Percentiles rank a stretch among this genome's conserved stretches.
Conservation (phyloP, 768 basidiomycete species). For the Cyclocybe aegerita region DNA sequence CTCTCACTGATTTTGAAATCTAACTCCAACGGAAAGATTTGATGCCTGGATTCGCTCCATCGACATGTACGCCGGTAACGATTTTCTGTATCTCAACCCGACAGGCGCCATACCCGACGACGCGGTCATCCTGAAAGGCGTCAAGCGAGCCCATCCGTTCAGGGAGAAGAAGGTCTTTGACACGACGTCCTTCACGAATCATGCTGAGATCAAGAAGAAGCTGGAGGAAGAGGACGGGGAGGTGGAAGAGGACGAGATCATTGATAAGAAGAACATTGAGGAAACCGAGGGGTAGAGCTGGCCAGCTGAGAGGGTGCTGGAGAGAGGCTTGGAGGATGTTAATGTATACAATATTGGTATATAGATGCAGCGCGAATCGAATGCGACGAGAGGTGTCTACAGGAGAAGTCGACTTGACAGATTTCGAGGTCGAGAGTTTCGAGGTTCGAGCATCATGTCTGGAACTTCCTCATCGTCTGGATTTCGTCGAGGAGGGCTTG, state of each 20-base stretch:
- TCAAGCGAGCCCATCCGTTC: slow-evolving; percentile 60
- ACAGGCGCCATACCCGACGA: slow-evolving; percentile 73
- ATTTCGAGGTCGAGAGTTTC: background rate
- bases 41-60: slow-evolving; percentile 81
- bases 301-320: background rate
- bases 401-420: background rate
- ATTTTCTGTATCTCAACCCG: slow-evolving; percentile 76
- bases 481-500: slow-evolving; percentile 85
- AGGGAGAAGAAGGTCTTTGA: slow-evolving; percentile 70
- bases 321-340: background rate
- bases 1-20: background rate
- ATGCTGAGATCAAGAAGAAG: slow-evolving; percentile 28
- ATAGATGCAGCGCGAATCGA: slow-evolving; percentile 1
- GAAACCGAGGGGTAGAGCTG: slow-evolving; percentile 50
- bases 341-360: slow-evolving; percentile 13
- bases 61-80: slow-evolving; percentile 74
- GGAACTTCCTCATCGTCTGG: slow-evolving; percentile 88
- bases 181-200: slow-evolving; percentile 48
- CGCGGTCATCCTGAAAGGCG: slow-evolving; percentile 64
- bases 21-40: slow-evolving; percentile 48
- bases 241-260: slow-evolving; percentile 35
- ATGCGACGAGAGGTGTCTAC: background rate
- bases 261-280: slow-evolving; percentile 43
- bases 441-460: slow-evolving; percentile 46
- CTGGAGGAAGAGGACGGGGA: slow-evolving; percentile 39